phyloP scores from a whole-genome alignment of 805 yeast species.

The Spathaspora boniae region DNA sequence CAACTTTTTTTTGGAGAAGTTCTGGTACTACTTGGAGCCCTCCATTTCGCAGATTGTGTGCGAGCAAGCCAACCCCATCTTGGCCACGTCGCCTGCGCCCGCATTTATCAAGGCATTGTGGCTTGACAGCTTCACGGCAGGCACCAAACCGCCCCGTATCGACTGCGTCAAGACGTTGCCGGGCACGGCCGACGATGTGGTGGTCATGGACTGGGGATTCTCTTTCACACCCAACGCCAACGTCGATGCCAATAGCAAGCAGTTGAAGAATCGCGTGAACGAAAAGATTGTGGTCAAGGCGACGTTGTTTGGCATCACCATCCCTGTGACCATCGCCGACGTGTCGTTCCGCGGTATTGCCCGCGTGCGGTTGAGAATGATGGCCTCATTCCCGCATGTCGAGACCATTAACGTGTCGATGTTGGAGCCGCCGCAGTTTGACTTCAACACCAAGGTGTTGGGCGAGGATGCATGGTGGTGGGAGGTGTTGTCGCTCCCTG shows the following conservation, averaged over 20 bases:
- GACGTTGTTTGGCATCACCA: conserved; percentile 72
- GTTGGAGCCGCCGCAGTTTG: conserved; percentile 84
- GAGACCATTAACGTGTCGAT: conserved; percentile 86
- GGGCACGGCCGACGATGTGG: conserved; percentile 87
- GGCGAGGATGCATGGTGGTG: conserved; percentile 84
- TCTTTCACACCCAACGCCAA: conserved; percentile 90
- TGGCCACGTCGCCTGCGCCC: conserved; percentile 78
- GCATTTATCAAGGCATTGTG: conserved; percentile 78
- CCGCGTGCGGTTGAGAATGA: conserved; percentile 84
- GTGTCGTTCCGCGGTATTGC: conserved; percentile 71
- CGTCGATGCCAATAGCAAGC: conserved; percentile 82
- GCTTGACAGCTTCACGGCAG: conserved; percentile 86
- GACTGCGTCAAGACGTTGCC: conserved; percentile 86
- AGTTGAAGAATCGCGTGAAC: conserved; percentile 78
- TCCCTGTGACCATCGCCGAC: conserved; percentile 79
- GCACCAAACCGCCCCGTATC: conserved; percentile 93
- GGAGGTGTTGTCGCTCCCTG: conserved; percentile 87
- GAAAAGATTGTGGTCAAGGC: conserved; percentile 77
- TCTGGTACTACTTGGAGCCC: conserved; percentile 92
- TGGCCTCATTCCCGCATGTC: conserved; percentile 87
- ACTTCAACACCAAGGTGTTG: conserved; percentile 68
- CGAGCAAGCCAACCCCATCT: conserved; percentile 77
- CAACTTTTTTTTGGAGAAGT: conserved; percentile 82
- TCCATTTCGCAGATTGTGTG: conserved; percentile 80
- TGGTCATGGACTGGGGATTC: conserved; percentile 96